phyloP scores from a whole-genome alignment of 164 flowering plant genomes.

The Kingdonia uniflora region DNA sequence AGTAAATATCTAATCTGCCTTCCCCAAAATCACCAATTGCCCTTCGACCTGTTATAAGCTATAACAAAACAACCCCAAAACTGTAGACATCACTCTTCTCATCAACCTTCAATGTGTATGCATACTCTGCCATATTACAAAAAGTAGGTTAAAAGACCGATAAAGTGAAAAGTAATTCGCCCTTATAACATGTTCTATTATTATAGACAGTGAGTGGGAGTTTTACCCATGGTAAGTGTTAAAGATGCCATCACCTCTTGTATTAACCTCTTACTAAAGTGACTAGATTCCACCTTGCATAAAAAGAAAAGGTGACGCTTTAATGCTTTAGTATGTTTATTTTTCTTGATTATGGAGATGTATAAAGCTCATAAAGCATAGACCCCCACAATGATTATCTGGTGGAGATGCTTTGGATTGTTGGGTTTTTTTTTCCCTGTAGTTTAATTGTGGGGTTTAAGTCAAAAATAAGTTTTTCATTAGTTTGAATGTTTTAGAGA shows the following conservation, averaged over 20 bases:
- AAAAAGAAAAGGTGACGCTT: slow-evolving; percentile 6
- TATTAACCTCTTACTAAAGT: too few relatives aligned
- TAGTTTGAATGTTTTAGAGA: slow-evolving; percentile 14
- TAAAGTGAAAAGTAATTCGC: too few relatives aligned
- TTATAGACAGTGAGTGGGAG: neutral
- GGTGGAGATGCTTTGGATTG: slow-evolving; percentile 4
- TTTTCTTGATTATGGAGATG: too few relatives aligned
- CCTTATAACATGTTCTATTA: neutral
- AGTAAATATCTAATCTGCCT: slow-evolving; percentile 59
- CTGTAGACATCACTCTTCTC: slow-evolving; percentile 84
- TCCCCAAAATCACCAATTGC: slow-evolving; percentile 76
- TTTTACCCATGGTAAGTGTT: too few relatives aligned
- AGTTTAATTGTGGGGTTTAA: too few relatives aligned
- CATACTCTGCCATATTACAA: slow-evolving; percentile 49
- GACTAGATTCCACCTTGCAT: too few relatives aligned
- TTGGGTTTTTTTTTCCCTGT: too few relatives aligned
- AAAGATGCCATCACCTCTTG: too few relatives aligned
- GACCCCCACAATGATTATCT: slow-evolving; percentile 16
- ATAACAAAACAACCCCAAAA: slow-evolving; percentile 70
- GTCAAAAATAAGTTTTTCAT: slow-evolving; percentile 16
- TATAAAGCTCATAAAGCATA: slow-evolving; percentile 17
- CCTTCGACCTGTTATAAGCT: slow-evolving; percentile 52
- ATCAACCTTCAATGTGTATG: slow-evolving; percentile 68
- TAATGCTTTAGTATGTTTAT: neutral
- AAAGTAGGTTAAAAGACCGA: neutral